These are phyloP conservation scores for Termitomyces sp. DNA, from an alignment of 768 basidiomycete species.

Conservation along the genomic window DNA sequence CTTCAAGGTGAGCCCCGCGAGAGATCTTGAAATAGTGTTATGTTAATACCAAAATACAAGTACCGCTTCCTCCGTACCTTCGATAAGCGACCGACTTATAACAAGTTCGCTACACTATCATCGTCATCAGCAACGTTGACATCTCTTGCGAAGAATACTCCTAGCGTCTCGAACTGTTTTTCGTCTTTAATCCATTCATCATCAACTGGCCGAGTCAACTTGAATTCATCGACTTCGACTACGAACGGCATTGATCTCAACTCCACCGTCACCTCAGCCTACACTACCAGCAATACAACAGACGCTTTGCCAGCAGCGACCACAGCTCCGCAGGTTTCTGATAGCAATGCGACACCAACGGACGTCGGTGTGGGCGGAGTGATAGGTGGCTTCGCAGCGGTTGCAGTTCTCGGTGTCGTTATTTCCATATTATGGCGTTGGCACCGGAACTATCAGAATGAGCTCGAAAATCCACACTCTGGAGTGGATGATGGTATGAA, in stretches of 20 bases:
- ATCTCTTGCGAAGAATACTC: neutral
- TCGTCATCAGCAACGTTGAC: neutral
- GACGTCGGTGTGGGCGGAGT: conserved; percentile 1
- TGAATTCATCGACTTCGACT: neutral
- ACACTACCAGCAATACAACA: neutral
- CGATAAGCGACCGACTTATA: too few species aligned
- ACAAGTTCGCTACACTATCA: neutral
- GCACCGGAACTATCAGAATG: neutral
- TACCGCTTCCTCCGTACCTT: neutral
- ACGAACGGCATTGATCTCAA: neutral
- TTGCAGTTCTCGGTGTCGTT: neutral
- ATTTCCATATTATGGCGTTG: conserved; percentile 1
- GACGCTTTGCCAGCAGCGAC: neutral
- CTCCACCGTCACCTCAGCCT: neutral
- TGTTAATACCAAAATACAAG: neutral
- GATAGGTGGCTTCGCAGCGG: neutral
- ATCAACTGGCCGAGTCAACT: neutral
- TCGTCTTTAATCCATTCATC: neutral
- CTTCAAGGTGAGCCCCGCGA: neutral
- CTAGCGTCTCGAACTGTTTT: neutral
- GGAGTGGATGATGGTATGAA: neutral
- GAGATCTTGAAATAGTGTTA: neutral
- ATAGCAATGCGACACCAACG: neutral
- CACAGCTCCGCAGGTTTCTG: neutral
- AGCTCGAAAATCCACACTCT: neutral